Evolutionary conservation across 176 grass and related monocot genomes (phyloP).

Genomic region (Avena insularis): DNA sequence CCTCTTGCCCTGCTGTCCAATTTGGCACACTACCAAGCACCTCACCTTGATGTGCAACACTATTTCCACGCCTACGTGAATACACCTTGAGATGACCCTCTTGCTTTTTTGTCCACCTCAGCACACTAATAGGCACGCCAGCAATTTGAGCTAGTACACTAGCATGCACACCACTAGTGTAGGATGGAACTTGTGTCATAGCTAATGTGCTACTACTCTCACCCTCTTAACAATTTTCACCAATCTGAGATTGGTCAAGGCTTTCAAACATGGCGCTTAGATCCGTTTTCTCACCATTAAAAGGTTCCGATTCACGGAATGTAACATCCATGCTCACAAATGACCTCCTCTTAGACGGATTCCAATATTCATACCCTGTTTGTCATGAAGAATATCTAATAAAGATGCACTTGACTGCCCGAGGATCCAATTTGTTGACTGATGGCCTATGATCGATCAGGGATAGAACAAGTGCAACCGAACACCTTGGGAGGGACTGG

Average conservation of each 20-base stretch:
- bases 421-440: neutral
- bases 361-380: neutral
- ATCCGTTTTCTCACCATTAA: neutral
- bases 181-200: neutral
- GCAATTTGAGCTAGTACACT: neutral
- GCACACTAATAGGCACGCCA: neutral
- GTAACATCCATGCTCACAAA: conserved; percentile 9
- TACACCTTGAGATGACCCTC: neutral
- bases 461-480: neutral
- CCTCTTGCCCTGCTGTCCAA: too few species aligned
- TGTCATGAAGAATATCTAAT: neutral
- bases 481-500: neutral
- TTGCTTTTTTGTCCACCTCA: neutral
- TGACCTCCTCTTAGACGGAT: neutral
- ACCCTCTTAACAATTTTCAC: neutral
- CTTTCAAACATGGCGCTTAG: neutral
- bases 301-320: neutral
- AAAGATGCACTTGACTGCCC: neutral
- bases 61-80: too few species aligned
- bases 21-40: too few species aligned
- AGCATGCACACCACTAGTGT: neutral
- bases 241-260: neutral
- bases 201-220: neutral
- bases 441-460: neutral
- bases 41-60: too few species aligned